These are phyloP conservation scores for Pleurotus giganteus DNA, from an alignment of 768 basidiomycete species.

Conservation along the genomic window DNA sequence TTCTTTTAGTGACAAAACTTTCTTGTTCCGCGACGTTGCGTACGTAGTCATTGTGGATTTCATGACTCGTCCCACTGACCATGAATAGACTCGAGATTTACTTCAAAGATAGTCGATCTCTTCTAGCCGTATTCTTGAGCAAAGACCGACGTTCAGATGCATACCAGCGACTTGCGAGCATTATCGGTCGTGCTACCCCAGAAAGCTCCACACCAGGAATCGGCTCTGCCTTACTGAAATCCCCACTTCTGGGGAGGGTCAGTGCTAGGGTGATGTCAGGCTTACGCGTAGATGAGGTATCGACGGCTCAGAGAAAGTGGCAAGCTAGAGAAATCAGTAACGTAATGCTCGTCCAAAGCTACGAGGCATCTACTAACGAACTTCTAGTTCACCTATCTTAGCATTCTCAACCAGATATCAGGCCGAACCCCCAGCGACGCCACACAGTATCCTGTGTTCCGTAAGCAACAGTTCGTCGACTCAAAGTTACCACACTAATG, in stretches of 20 bases:
- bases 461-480: constrained; percentile 37
- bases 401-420: constrained; percentile 87
- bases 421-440: constrained; percentile 94
- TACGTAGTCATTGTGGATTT: constrained; percentile 35
- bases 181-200: constrained; percentile 40
- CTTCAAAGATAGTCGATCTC: constrained; percentile 87
- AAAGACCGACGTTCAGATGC: constrained; percentile 61
- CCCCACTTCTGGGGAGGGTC: constrained; percentile 53
- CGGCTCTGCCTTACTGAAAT: constrained; percentile 36
- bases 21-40: constrained; percentile 91
- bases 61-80: neutral
- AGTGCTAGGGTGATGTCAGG: constrained; percentile 49
- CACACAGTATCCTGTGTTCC: constrained; percentile 91
- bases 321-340: constrained; percentile 90
- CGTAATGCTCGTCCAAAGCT: constrained; percentile 34
- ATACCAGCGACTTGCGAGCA: constrained; percentile 48
- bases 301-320: constrained; percentile 79
- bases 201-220: constrained; percentile 46
- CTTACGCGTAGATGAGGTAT: constrained; percentile 58
- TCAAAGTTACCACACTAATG: neutral
- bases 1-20: constrained; percentile 76
- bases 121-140: constrained; percentile 79
- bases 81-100: constrained; percentile 93
- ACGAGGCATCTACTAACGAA: neutral
- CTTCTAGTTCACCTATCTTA: constrained; percentile 80